These are phyloP conservation scores for Sclerotinia subarctica DNA, from an alignment of 2,329 filamentous ascomycete genomes.

Conservation along the genomic window DNA sequence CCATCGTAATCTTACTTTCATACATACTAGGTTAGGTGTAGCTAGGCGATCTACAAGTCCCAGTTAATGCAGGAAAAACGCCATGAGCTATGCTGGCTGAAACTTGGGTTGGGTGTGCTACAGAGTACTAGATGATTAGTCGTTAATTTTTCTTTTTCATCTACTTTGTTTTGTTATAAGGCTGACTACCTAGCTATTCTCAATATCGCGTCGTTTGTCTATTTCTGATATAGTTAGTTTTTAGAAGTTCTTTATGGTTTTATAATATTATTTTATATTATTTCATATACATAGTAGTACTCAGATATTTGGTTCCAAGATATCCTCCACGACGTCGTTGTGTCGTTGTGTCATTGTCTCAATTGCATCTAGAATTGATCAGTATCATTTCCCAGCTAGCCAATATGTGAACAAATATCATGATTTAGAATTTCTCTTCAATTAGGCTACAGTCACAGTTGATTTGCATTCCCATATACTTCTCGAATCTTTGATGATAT, in stretches of 20 bases:
- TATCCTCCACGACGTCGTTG: too few species aligned
- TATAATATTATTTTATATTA: too few species aligned
- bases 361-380: background rate
- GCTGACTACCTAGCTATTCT: background rate
- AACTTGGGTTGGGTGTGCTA: background rate
- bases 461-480: background rate
- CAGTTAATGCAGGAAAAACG: background rate
- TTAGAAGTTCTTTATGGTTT: too few species aligned
- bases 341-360: background rate
- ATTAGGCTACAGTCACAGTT: background rate
- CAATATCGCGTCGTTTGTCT: background rate
- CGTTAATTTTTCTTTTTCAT: background rate
- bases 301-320: background rate
- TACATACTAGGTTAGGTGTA: too few species aligned
- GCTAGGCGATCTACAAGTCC: background rate
- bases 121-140: too few species aligned
- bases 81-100: slow-evolving; percentile 1
- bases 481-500: background rate
- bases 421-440: background rate
- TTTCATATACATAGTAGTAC: too few species aligned
- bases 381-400: background rate
- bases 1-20: too few species aligned
- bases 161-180: background rate
- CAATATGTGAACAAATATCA: background rate
- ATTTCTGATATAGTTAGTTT: background rate